A percentile compares a stretch with the other conserved stretches of the same genome.
Conservation (phyloP, 2,329 filamentous ascomycete genomes). For the Cladosporium velox region DNA sequence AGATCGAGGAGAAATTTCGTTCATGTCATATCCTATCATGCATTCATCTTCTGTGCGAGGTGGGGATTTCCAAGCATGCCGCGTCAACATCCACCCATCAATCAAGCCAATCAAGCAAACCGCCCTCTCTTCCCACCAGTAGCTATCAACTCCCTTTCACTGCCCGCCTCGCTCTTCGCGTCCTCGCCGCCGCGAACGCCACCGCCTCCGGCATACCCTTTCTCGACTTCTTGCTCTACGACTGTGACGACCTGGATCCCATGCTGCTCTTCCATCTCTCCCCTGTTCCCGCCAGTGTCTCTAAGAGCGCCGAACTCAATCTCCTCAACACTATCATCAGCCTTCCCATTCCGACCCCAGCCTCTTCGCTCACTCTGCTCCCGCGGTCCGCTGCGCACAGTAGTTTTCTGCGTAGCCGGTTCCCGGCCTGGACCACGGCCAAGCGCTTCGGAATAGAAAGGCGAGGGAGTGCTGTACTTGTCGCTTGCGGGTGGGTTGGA, state of each 20-base stretch:
- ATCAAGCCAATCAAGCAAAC: neutral
- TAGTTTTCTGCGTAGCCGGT: neutral
- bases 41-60: too few species aligned
- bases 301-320: constrained; percentile 11
- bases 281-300: neutral
- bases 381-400: neutral
- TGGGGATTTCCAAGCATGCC: too few species aligned
- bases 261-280: constrained; percentile 25
- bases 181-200: neutral
- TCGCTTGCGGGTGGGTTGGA: neutral
- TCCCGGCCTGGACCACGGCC: neutral
- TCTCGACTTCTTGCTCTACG: constrained; percentile 26
- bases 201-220: neutral
- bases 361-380: neutral
- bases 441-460: constrained; percentile 2
- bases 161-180: constrained; percentile 22
- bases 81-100: too few species aligned
- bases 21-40: too few species aligned
- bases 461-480: neutral
- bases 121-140: neutral
- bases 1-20: too few species aligned
- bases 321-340: constrained; percentile 7
- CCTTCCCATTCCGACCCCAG: neutral
- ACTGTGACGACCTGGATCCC: constrained; percentile 28
- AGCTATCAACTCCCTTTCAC: constrained; percentile 18